Base-by-base conservation (phyloP, 2,329 filamentous ascomycete species). In the Grosmannia huntii region DNA sequence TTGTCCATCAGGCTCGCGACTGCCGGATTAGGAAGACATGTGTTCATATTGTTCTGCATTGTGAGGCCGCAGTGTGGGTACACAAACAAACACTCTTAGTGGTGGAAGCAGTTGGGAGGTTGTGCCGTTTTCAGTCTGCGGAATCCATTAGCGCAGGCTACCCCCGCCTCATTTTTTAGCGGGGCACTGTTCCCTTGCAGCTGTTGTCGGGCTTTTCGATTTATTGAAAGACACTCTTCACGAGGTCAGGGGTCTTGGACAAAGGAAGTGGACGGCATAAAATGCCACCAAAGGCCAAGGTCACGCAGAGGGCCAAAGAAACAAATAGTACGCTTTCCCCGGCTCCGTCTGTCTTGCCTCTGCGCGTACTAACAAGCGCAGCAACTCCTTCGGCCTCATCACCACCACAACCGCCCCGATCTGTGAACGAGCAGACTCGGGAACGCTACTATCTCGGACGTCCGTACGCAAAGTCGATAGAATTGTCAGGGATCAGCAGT, bases 361-460 rank as follows among this genome's bases (percentile, higher is more conserved):
- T 50, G 21, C 48, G 16, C 36, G 12, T 52, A 23, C 53, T 55
- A 46, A 46, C 33, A 21, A 19, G 12, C 5, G 4, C 25, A 50
- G 25, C 48, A 28, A 10, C 48, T 16, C 48, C 48, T 19, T 50
- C 14, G 25, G n/a, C 46, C 11, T 46, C 60, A 64, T 64, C 69
- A 50, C 62, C 69, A 56, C 68, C 72, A 58, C 65, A 68, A 36
- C 61, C 68, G 5, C 66, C 68, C 11, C 68, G 71, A 62, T 82
- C 79, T 19, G 66, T 81, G 64, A 70, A 71, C 68, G 75, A 80
- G 61, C 75, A 73, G 56, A 74, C 74, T 62, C 68, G 70, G 59
- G 70, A 76, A 60, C 74, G 73, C 59, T 77, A 75, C 71, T 73
- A 75, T 69, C 70, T 72, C 59, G 77, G 76, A 57, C 78, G 79